phyloP scores from a whole-genome alignment of 768 basidiomycete genomes.

The Boletus tylopilopsis region DNA sequence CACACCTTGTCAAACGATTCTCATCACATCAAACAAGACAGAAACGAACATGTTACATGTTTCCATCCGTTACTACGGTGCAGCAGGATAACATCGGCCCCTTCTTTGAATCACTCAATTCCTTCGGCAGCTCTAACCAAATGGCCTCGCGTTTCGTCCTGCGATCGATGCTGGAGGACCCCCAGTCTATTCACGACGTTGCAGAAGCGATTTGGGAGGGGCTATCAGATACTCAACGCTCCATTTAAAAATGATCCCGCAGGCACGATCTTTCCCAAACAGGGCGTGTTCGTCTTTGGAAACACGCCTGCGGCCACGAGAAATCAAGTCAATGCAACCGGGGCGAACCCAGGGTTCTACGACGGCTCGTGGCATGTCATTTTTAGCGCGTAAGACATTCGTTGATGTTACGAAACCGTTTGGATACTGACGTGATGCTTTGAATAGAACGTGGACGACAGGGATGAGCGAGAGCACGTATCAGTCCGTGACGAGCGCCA shows the following conservation, averaged over 20 bases:
- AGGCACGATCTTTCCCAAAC: neutral
- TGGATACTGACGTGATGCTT: neutral
- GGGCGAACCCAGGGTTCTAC: neutral
- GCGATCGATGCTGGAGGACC: neutral
- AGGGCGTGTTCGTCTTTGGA: neutral
- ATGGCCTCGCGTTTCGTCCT: neutral
- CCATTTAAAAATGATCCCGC: neutral
- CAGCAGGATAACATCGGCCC: neutral
- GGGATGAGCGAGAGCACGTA: neutral
- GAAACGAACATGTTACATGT: neutral
- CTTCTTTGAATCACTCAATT: neutral
- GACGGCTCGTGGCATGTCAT: neutral
- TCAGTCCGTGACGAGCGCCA: neutral
- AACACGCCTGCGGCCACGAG: neutral
- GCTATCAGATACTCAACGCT: neutral
- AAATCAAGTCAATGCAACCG: neutral
- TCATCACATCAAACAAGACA: neutral
- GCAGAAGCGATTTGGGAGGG: neutral
- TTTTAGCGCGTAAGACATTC: neutral
- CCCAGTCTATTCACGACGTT: neutral
- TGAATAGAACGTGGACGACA: neutral
- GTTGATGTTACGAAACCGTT: too few species aligned
- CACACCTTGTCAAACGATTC: neutral
- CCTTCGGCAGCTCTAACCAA: neutral
- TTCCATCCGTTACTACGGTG: neutral